A percentile compares a stretch with the other conserved stretches of the same genome.
phyloP scores from a whole-genome alignment of 805 yeast genomes.

The Zygosaccharomyces rouxii region DNA sequence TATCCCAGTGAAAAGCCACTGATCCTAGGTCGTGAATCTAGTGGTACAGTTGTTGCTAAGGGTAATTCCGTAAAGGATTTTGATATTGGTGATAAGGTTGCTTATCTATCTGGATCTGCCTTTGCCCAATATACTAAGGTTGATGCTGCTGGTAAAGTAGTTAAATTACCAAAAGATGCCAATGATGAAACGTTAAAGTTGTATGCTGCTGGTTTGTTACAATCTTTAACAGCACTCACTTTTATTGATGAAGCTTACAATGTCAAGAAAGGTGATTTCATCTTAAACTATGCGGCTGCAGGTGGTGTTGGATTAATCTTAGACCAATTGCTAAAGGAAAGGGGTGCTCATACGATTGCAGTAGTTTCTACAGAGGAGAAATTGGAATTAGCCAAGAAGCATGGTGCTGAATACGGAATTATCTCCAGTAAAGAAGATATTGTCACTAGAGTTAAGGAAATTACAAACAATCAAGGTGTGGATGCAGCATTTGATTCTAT shows the following conservation, averaged over 20 bases:
- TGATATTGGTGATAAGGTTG: slow-evolving; percentile 68
- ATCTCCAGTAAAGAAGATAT: slow-evolving; percentile 54
- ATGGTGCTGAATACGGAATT: slow-evolving; percentile 75
- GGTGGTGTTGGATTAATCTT: slow-evolving; percentile 86
- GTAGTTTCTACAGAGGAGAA: slow-evolving; percentile 77
- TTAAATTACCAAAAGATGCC: slow-evolving; percentile 47
- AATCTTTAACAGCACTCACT: slow-evolving; percentile 77
- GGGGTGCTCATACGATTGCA: slow-evolving; percentile 82
- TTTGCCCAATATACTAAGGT: slow-evolving; percentile 72
- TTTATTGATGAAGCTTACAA: slow-evolving; percentile 62
- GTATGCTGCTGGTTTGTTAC: slow-evolving; percentile 60
- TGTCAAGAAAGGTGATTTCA: slow-evolving; percentile 64
- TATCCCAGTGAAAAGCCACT: slow-evolving; percentile 62
- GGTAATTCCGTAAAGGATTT: slow-evolving; percentile 55
- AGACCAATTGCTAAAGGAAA: slow-evolving; percentile 54
- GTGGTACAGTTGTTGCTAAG: slow-evolving; percentile 62
- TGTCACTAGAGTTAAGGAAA: slow-evolving; percentile 48
- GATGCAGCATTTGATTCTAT: slow-evolving; percentile 66
- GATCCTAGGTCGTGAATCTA: slow-evolving; percentile 68
- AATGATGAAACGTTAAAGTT: slow-evolving; percentile 47
- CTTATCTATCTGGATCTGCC: slow-evolving; percentile 47
- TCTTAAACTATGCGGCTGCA: slow-evolving; percentile 88
- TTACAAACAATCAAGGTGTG: slow-evolving; percentile 66
- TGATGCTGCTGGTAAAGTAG: slow-evolving; percentile 34
- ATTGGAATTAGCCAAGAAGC: slow-evolving; percentile 54